Base-by-base conservation (phyloP, 2,329 filamentous ascomycete genomes). In the Ophiostoma perfectum region DNA sequence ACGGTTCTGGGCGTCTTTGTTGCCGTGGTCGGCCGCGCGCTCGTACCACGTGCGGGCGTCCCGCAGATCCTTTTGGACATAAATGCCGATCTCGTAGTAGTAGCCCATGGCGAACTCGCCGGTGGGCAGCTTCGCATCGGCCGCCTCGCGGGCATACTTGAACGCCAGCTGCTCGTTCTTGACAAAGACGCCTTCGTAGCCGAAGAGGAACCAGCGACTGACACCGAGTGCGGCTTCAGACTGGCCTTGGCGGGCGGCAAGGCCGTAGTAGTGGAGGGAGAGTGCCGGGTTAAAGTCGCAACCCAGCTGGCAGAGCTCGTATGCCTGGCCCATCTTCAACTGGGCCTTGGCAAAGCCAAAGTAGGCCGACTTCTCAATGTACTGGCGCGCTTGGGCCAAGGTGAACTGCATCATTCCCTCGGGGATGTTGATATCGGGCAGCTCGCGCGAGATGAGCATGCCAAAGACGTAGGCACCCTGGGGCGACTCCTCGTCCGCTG, bases 181-280 rank as follows among this genome's bases (percentile, higher is more conserved):
- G 70, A 91, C 86, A 75, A 99, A 97, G 6, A 96, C 84, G 36
- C 90, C 90, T 73, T 98, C 94, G 72, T 95, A 93, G 2, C 95
- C 95, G 75, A 96, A 98, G 41, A 99, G 83, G 76, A 98, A 99
- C 95, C 95, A 99, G 78, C 97, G 95, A 78, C 94, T 98, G 70
- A 99, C 93, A 41, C 94, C 93, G 79, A 99, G 90, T 70, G 97
- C 93, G 0, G 94, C 95, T 77, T 99, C 95, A 0, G 93, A 84
- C 74, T 98, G 93, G 18, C 93, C 94, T 79, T 98, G 95, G 72
- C 91, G 89, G 12, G 95, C 91, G 36, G 95, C 94, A 44, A 99
- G 84, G 49, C 92, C 92, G 75, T 98, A 97, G 81, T 99, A 99
- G 77, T 99, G 95, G 67, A 99, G 80, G 0, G 94, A 98, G 69